phyloP scores from a whole-genome alignment of 768 basidiomycete genomes.

The Crassisporium funariophilum region DNA sequence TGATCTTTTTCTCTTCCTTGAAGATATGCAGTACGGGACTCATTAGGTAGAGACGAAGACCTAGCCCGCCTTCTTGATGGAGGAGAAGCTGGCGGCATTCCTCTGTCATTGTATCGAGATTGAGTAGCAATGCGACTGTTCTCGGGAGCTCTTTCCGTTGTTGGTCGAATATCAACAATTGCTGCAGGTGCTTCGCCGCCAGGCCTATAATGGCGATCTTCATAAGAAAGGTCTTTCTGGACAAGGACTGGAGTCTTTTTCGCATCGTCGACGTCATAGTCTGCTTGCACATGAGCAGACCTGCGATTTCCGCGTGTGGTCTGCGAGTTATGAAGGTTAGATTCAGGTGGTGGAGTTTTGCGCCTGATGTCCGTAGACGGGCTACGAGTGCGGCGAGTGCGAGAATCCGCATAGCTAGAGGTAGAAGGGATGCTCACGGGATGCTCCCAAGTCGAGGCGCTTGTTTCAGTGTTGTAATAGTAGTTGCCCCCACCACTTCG shows the following conservation, averaged over 20 bases:
- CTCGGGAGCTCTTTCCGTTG: slow-evolving; percentile 10
- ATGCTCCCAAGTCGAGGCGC: slow-evolving; percentile 59
- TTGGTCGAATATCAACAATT: slow-evolving; percentile 7
- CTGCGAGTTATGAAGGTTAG: slow-evolving; percentile 35
- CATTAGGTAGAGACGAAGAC: slow-evolving; percentile 27
- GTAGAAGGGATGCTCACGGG: slow-evolving; percentile 39
- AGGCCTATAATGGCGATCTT: slow-evolving; percentile 71
- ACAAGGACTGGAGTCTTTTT: slow-evolving; percentile 9
- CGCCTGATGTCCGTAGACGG: slow-evolving; percentile 26
- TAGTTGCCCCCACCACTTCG: slow-evolving; percentile 49
- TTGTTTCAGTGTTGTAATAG: slow-evolving; percentile 60
- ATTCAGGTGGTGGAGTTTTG: slow-evolving; percentile 22
- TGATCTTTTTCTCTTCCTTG: slow-evolving; percentile 24
- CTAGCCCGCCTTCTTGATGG: slow-evolving; percentile 29
- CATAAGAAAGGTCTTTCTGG: slow-evolving; percentile 44
- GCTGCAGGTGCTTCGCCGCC: slow-evolving; percentile 24
- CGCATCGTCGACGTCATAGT: slow-evolving; percentile 11
- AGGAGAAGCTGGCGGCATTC: slow-evolving; percentile 31
- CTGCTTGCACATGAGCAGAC: slow-evolving; percentile 19
- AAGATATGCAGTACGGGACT: slow-evolving; percentile 12
- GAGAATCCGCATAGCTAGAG: slow-evolving; percentile 25
- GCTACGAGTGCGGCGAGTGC: slow-evolving; percentile 27
- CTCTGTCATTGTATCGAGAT: slow-evolving; percentile 27
- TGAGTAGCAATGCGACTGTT: slow-evolving; percentile 10
- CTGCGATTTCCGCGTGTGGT: slow-evolving; percentile 21